These are phyloP conservation scores for Lactarius quietus DNA, from an alignment of 768 basidiomycete species.

Conservation along the genomic window DNA sequence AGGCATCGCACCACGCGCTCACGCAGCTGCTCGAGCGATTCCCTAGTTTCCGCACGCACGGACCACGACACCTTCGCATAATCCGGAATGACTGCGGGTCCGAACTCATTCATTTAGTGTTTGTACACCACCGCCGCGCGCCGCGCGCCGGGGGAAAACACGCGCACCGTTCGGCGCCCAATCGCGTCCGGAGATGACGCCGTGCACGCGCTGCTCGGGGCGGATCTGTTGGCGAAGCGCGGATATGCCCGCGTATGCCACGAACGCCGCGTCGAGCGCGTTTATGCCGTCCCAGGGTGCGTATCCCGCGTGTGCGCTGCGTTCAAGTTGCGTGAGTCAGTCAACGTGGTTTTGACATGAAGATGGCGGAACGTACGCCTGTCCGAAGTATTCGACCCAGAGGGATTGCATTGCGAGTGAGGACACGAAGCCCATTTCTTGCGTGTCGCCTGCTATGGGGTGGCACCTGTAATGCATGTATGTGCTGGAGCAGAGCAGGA, in stretches of 20 bases:
- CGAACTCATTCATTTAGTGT: too few relatives aligned
- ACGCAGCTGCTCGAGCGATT: slow-evolving; percentile 50
- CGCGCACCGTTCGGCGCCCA: slow-evolving; percentile 65
- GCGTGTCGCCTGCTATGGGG: slow-evolving; percentile 53
- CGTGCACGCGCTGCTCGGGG: slow-evolving; percentile 77
- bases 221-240: slow-evolving; percentile 84
- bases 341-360: not conserved
- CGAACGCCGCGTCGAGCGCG: slow-evolving; percentile 83
- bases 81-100: slow-evolving; percentile 87
- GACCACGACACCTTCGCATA: slow-evolving; percentile 73
- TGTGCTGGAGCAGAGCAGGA: not conserved
- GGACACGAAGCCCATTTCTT: slow-evolving; percentile 49
- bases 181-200: slow-evolving; percentile 65
- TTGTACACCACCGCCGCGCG: too few relatives aligned
- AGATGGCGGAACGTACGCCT: slow-evolving; percentile 46
- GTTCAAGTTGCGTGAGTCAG: slow-evolving; percentile 1
- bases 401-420: slow-evolving; percentile 64
- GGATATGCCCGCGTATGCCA: slow-evolving; percentile 76
- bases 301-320: slow-evolving; percentile 73
- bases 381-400: slow-evolving; percentile 69
- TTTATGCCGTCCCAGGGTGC: slow-evolving; percentile 87
- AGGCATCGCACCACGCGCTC: slow-evolving; percentile 68
- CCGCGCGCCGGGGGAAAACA: too few relatives aligned
- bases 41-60: slow-evolving; percentile 62
- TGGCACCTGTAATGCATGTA: slow-evolving; percentile 54